phyloP scores from a whole-genome alignment of 164 flowering plant species.

The Sedum album region DNA sequence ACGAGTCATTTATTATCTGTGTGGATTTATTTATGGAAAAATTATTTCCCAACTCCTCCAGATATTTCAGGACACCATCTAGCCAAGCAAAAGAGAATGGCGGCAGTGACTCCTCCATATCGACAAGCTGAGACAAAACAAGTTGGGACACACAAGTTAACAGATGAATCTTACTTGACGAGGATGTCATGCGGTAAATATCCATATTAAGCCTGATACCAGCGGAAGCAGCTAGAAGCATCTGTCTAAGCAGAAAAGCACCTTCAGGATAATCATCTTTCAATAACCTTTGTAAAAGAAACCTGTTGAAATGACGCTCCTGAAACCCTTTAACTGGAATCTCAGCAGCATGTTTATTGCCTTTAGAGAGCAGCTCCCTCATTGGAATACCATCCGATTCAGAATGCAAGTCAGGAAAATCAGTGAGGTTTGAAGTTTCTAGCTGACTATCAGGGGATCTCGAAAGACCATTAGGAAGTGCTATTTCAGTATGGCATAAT shows the following conservation, averaged over 20 bases:
- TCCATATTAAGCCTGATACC: constrained; percentile 44
- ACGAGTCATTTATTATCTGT: constrained; percentile 32
- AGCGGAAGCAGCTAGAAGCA: constrained; percentile 60
- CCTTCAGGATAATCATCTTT: constrained; percentile 50
- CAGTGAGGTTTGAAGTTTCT: background rate
- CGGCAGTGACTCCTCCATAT: constrained; percentile 29
- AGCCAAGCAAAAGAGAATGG: constrained; percentile 54
- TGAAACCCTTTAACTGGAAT: constrained; percentile 24
- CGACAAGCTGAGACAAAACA: constrained; percentile 45
- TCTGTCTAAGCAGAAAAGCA: constrained; percentile 47
- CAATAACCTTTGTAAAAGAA: constrained; percentile 41
- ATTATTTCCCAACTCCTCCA: constrained; percentile 62
- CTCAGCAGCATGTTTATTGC: constrained; percentile 16
- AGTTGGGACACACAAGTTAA: constrained; percentile 37
- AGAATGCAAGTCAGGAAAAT: background rate
- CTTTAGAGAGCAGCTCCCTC: constrained; percentile 12
- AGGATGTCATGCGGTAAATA: constrained; percentile 15
- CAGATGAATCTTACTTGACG: constrained; percentile 25
- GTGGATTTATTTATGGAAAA: constrained; percentile 36
- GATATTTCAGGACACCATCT: constrained; percentile 65
- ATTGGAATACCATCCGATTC: constrained; percentile 2
- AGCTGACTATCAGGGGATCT: background rate
- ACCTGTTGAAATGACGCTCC: constrained; percentile 24
- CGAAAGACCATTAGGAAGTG: too few relatives aligned
- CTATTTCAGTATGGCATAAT: constrained; percentile 13